Evolutionary conservation across 352 stramenopile genomes (phyloP).

Genomic region (Globisporangium canariense): DNA sequence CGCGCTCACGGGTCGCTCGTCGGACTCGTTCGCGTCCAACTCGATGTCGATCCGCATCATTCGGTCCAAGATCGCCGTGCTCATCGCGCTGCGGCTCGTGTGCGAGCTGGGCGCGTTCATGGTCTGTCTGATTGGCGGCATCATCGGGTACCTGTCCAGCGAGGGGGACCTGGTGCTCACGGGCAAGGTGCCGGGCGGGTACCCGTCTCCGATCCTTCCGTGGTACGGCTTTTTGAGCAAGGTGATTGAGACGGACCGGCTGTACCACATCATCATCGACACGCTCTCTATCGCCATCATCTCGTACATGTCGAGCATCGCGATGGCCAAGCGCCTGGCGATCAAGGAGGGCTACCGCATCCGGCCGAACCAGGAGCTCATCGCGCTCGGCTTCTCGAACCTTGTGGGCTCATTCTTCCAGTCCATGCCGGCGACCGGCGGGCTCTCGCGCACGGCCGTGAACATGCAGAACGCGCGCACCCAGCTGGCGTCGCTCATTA

Average conservation of each 20-base stretch:
- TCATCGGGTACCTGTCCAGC: slow-evolving; percentile 40
- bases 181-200: slow-evolving; percentile 59
- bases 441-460: slow-evolving; percentile 88
- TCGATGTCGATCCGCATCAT: slow-evolving; percentile 40
- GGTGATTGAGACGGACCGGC: slow-evolving; percentile 41
- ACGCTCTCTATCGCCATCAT: slow-evolving; percentile 81
- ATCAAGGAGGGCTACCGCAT: slow-evolving; percentile 77
- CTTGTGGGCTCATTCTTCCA: slow-evolving; percentile 84
- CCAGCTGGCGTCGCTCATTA: slow-evolving; percentile 81
- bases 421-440: slow-evolving; percentile 83
- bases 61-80: slow-evolving; percentile 41
- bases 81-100: slow-evolving; percentile 41
- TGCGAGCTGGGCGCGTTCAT: slow-evolving; percentile 64
- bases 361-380: slow-evolving; percentile 76
- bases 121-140: slow-evolving; percentile 68
- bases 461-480: slow-evolving; percentile 87
- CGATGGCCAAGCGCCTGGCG: slow-evolving; percentile 84
- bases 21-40: slow-evolving; percentile 27
- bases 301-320: slow-evolving; percentile 89
- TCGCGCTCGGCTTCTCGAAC: slow-evolving; percentile 85
- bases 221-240: slow-evolving; percentile 51
- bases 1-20: slow-evolving; percentile 29
- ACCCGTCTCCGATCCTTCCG: slow-evolving; percentile 44
- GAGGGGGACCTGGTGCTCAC: slow-evolving; percentile 62
- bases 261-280: slow-evolving; percentile 61